phyloP scores from a whole-genome alignment of 371 early-diverging fungal genomes.

The Saksenaea vasiformis region DNA sequence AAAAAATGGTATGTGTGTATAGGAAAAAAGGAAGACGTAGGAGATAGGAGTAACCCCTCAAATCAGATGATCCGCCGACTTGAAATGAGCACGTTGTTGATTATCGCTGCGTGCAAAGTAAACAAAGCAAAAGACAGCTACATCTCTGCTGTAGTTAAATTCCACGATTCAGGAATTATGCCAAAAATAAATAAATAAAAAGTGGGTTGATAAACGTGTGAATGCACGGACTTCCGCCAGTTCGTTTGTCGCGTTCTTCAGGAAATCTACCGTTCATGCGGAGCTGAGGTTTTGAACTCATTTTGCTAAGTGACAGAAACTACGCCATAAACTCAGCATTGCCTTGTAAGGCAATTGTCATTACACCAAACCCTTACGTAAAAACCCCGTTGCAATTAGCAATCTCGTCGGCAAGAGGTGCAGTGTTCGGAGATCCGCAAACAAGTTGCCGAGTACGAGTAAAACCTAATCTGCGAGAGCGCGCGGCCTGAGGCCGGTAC shows the following conservation, averaged over 20 bases:
- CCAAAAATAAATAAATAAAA: background rate
- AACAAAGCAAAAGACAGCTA: too few relatives aligned
- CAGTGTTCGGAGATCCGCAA: too few relatives aligned
- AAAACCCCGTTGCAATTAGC: background rate
- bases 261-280: background rate
- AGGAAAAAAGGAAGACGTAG: too few relatives aligned
- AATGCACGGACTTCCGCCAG: slow-evolving; percentile 1
- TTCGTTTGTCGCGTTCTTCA: background rate
- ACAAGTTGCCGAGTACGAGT: too few relatives aligned
- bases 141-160: background rate
- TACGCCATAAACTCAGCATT: background rate
- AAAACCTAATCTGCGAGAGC: too few relatives aligned
- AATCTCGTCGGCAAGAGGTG: background rate
- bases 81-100: too few relatives aligned
- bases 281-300: background rate
- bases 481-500: too few relatives aligned
- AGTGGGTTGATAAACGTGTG: background rate
- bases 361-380: background rate
- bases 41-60: too few relatives aligned
- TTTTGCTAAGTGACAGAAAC: background rate
- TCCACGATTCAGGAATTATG: background rate
- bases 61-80: too few relatives aligned
- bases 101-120: too few relatives aligned
- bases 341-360: background rate
- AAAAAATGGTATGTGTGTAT: too few relatives aligned